These are phyloP conservation scores for Trametes versicolor DNA, from an alignment of 1,284 basidiomycete species.

Conservation along the genomic window DNA sequence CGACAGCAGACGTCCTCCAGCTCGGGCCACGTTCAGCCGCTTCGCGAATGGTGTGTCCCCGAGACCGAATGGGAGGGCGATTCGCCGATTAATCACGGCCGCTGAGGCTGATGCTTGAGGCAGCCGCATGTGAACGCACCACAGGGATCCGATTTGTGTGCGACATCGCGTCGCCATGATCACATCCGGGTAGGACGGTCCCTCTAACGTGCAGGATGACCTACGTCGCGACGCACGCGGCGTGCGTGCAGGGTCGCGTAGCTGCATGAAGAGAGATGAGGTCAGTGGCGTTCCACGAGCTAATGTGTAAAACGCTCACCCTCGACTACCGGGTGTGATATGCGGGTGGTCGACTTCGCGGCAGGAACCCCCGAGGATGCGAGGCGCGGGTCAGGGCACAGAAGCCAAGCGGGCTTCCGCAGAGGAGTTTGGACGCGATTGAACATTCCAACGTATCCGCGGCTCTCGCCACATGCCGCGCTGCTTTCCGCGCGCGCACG, in stretches of 20 bases:
- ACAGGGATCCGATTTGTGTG: neutral
- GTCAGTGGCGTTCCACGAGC: slow-evolving; percentile 4
- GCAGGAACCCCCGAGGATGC: neutral
- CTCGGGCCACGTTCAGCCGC: neutral
- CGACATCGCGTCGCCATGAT: neutral
- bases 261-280: neutral
- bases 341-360: neutral
- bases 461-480: neutral
- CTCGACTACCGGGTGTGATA: neutral
- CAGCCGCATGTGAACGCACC: neutral
- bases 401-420: slow-evolving; percentile 2
- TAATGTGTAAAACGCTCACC: neutral
- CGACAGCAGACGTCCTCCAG: neutral
- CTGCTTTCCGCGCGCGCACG: neutral
- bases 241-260: neutral
- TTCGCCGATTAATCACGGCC: neutral
- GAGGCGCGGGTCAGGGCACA: slow-evolving; percentile 19
- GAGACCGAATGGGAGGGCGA: neutral
- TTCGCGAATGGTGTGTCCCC: neutral
- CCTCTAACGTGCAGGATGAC: neutral
- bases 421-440: slow-evolving; percentile 1
- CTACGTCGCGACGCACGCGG: neutral
- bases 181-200: neutral
- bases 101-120: neutral
- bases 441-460: neutral